These are phyloP conservation scores for Teunomyces aglyptinius DNA, from an alignment of 805 yeast genomes.

Conservation along the genomic window DNA sequence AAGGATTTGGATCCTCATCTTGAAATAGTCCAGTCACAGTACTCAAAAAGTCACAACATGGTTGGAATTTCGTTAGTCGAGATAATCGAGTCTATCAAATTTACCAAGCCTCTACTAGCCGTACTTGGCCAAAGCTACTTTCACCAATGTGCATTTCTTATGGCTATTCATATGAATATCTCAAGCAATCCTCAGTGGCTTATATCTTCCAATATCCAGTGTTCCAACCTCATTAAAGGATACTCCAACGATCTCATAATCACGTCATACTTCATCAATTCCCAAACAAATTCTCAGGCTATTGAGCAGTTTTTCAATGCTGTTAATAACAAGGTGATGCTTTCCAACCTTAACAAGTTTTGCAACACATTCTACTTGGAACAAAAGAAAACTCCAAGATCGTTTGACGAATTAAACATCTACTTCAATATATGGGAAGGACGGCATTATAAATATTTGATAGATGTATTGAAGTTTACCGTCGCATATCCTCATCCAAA, in stretches of 20 bases:
- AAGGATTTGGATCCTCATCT: conserved; percentile 13
- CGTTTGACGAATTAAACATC: conserved; percentile 25
- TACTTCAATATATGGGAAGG: conserved; percentile 35
- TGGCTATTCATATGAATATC: conserved; percentile 23
- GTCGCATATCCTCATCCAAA: conserved; percentile 33
- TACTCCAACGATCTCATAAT: conserved; percentile 28
- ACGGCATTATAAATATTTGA: conserved; percentile 16
- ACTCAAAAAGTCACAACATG: conserved; percentile 13
- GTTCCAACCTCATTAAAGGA: conserved; percentile 20
- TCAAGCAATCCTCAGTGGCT: conserved; percentile 5
- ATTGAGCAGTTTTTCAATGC: conserved; percentile 11
- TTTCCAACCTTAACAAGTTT: conserved; percentile 16
- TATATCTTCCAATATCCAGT: conserved; percentile 2
- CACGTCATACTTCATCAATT: conserved; percentile 23
- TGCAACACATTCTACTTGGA: conserved; percentile 15
- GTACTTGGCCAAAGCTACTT: conserved; percentile 18
- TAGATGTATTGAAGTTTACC: conserved; percentile 29
- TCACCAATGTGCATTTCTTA: conserved; percentile 28
- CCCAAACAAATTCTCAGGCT: conserved; percentile 15
- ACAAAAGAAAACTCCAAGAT: conserved; percentile 10
- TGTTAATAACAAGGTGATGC: conserved; percentile 7
- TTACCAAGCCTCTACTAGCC: conserved; percentile 10
- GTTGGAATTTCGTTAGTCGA: conserved; percentile 14
- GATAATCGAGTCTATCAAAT: conserved; percentile 13
- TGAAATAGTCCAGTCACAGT: conserved; percentile 23